These are phyloP conservation scores for Cicer bijugum DNA, from an alignment of 306 rosid species.

Conservation along the genomic window DNA sequence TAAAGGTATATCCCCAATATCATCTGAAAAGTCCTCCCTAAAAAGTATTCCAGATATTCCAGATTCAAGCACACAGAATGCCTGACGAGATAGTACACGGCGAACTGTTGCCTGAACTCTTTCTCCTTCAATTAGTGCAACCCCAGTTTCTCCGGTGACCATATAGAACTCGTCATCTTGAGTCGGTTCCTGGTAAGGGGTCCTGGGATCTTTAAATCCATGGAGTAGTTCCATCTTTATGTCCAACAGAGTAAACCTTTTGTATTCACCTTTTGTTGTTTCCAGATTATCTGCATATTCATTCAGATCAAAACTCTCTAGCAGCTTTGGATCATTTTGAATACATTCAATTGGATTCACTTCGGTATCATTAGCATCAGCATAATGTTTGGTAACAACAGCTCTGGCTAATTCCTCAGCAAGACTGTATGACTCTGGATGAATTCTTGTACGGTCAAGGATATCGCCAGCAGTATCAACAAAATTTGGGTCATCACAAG, in stretches of 20 bases:
- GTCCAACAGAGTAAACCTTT: slow-evolving; percentile 48
- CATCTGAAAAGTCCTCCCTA: slow-evolving; percentile 56
- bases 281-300: slow-evolving; percentile 47
- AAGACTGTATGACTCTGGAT: slow-evolving; percentile 58
- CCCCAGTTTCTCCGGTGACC: slow-evolving; percentile 53
- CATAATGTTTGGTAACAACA: slow-evolving; percentile 42
- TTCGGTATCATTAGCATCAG: slow-evolving; percentile 39
- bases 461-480: slow-evolving; percentile 40
- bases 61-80: slow-evolving; percentile 52
- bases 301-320: slow-evolving; percentile 51
- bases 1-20: slow-evolving; percentile 45
- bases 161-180: slow-evolving; percentile 55
- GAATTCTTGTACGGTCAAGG: slow-evolving; percentile 57
- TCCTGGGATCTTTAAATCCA: slow-evolving; percentile 59
- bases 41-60: slow-evolving; percentile 51
- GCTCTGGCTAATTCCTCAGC: slow-evolving; percentile 56
- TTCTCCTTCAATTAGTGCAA: slow-evolving; percentile 50
- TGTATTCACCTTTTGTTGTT: slow-evolving; percentile 46
- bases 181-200: slow-evolving; percentile 48
- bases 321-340: slow-evolving; percentile 49
- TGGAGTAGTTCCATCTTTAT: slow-evolving; percentile 54
- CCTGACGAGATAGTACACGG: slow-evolving; percentile 46
- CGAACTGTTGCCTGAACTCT: slow-evolving; percentile 55
- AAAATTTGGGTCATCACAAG: slow-evolving; percentile 41
- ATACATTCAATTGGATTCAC: slow-evolving; percentile 47